Evolutionary conservation across 2,329 filamentous ascomycete species (phyloP).

Genomic region (Balansia obtecta): DNA sequence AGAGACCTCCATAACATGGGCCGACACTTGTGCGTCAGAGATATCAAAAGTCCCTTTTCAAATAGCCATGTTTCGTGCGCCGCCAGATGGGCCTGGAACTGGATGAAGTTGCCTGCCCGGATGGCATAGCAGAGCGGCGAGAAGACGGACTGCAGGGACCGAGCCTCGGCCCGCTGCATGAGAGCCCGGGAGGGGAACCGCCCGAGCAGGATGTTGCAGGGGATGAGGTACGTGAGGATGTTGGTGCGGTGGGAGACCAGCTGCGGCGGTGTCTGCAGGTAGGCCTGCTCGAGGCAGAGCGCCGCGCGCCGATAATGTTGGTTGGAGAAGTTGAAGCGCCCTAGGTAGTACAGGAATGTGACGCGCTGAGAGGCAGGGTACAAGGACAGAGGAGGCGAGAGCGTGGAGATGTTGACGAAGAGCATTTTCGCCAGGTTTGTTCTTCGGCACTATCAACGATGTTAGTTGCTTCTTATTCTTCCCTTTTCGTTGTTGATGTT

Average conservation of each 20-base stretch:
- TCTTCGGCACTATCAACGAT: conserved; percentile 51
- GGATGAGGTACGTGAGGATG: conserved; percentile 74
- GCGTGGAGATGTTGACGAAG: conserved; percentile 75
- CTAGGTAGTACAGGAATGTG: conserved; percentile 89
- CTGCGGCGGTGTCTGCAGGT: conserved; percentile 48
- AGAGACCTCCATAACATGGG: conserved; percentile 77
- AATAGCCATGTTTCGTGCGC: conserved; percentile 61
- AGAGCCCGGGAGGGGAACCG: conserved; percentile 62
- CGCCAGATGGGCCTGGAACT: conserved; percentile 59
- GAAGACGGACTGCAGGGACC: conserved; percentile 53
- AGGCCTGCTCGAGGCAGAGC: conserved; percentile 65
- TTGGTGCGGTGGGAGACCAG: conserved; percentile 64
- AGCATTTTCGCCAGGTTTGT: conserved; percentile 76
- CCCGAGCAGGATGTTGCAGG: conserved; percentile 72
- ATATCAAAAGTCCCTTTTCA: conserved; percentile 60
- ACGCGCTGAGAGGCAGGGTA: conserved; percentile 82
- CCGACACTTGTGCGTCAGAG: conserved; percentile 65
- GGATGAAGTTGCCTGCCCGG: conserved; percentile 57
- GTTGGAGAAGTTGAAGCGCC: conserved; percentile 78
- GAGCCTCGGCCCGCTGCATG: conserved; percentile 51
- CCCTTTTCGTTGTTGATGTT: neutral
- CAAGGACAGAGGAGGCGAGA: conserved; percentile 65
- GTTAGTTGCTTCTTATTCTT: no score
- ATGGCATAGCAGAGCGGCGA: conserved; percentile 62
- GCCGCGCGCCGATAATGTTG: conserved; percentile 71